Percentiles rank a stretch among this genome's conserved stretches.
phyloP scores from a whole-genome alignment of 108 stramenopile species.

The Pelagomonas calceolata region DNA sequence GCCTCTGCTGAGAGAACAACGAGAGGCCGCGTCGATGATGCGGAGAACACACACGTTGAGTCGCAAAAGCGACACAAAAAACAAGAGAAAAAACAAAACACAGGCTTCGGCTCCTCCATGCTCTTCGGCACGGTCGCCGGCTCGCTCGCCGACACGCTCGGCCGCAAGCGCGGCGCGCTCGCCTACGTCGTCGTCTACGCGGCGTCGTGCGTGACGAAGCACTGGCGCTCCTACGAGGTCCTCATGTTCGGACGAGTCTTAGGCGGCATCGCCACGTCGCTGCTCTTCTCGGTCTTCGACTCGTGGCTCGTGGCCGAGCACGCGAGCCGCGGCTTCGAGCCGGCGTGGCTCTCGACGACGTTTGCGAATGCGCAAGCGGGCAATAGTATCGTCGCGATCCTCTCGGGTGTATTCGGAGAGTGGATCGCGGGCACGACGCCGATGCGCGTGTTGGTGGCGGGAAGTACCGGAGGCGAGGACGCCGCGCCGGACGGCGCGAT shows the following conservation, averaged over 20 bases:
- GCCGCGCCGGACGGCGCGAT: not conserved
- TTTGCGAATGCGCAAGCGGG: conserved; percentile 72
- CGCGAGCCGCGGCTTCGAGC: conserved; percentile 18
- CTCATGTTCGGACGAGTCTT: conserved; percentile 80
- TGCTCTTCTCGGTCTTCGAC: conserved; percentile 81
- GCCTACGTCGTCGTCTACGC: conserved; percentile 77
- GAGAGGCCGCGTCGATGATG: no score
- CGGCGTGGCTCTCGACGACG: conserved; percentile 20
- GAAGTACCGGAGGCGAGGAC: no score
- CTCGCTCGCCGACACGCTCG: conserved; percentile 61
- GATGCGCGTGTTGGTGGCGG: not conserved
- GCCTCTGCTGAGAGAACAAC: no score
- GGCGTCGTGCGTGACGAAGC: conserved; percentile 67
- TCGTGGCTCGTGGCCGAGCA: conserved; percentile 58
- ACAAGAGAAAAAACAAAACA: no score
- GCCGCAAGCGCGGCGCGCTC: conserved; percentile 66
- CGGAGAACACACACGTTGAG: no score
- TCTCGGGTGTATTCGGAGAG: conserved; percentile 83
- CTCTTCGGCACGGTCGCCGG: conserved; percentile 66
- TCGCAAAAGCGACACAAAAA: no score
- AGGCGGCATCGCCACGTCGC: conserved; percentile 78
- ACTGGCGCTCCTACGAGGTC: conserved; percentile 29
- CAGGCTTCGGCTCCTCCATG: conserved; percentile 29
- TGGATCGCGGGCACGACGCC: conserved; percentile 24
- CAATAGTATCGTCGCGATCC: conserved; percentile 79